phyloP scores from a whole-genome alignment of 2,329 filamentous ascomycete genomes.

The Mollisia scopiformis region DNA sequence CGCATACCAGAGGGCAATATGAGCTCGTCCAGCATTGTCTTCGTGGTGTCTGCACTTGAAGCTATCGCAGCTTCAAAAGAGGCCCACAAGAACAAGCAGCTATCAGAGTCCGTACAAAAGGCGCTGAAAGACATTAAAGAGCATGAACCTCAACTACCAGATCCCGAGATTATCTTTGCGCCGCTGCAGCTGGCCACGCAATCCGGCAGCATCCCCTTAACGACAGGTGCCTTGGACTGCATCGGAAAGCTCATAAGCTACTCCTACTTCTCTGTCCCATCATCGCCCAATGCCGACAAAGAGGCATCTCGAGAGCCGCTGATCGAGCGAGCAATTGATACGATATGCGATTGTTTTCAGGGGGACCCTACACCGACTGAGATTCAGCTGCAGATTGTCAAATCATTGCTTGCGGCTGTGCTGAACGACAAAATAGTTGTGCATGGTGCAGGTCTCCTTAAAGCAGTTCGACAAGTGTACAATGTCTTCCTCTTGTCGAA shows the following conservation, averaged over 20 bases:
- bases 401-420: slow-evolving; percentile 92
- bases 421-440: slow-evolving; percentile 99
- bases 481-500: slow-evolving; percentile 98
- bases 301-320: slow-evolving; percentile 64
- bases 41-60: slow-evolving; percentile 92
- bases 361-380: slow-evolving; percentile 91
- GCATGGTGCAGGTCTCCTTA: slow-evolving; percentile 91
- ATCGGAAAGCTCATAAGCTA: slow-evolving; percentile 99
- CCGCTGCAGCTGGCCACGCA: slow-evolving; percentile 90
- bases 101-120: slow-evolving; percentile 79
- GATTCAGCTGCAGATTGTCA: slow-evolving; percentile 96
- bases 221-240: slow-evolving; percentile 91
- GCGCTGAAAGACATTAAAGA: slow-evolving; percentile 87
- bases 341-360: slow-evolving; percentile 99
- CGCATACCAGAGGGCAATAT: slow-evolving; percentile 56
- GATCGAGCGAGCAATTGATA: slow-evolving; percentile 97
- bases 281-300: slow-evolving; percentile 42
- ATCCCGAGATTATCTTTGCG: slow-evolving; percentile 89
- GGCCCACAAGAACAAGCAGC: slow-evolving; percentile 81
- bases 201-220: slow-evolving; percentile 80
- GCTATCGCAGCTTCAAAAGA: slow-evolving; percentile 91
- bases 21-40: slow-evolving; percentile 95
- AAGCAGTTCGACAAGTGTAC: slow-evolving; percentile 97
- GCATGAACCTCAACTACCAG: slow-evolving; percentile 77
- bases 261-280: slow-evolving; percentile 88